Percentiles rank a stretch among this genome's conserved stretches.
These are phyloP conservation scores for Metschnikowia anglica DNA, from an alignment of 805 yeast genomes.

Conservation along the genomic window DNA sequence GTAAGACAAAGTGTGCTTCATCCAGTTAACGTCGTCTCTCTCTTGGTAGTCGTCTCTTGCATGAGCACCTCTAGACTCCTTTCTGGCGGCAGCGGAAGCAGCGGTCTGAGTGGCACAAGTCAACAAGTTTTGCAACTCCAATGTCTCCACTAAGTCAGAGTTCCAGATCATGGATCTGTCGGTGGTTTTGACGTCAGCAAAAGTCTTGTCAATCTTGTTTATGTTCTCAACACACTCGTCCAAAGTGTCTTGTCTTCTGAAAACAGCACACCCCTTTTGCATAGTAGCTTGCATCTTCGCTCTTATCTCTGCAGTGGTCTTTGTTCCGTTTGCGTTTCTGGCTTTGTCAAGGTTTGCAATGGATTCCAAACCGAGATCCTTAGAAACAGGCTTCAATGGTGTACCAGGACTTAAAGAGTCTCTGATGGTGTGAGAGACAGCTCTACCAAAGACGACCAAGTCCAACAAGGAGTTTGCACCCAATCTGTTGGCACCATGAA, in stretches of 20 bases:
- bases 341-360: constrained; percentile 85
- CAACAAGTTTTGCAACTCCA: constrained; percentile 92
- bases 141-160: constrained; percentile 92
- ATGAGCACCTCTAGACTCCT: constrained; percentile 98
- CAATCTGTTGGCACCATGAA: constrained; percentile 98
- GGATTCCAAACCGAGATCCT: constrained; percentile 85
- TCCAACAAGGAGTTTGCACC: constrained; percentile 98
- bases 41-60: constrained; percentile 97
- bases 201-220: constrained; percentile 68
- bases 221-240: constrained; percentile 88
- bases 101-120: constrained; percentile 98
- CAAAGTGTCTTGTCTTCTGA: constrained; percentile 88
- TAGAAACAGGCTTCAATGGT: constrained; percentile 79
- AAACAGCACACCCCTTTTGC: constrained; percentile 97
- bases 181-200: constrained; percentile 75
- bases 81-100: constrained; percentile 87
- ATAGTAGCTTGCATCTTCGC: constrained; percentile 89
- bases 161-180: constrained; percentile 99
- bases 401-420: constrained; percentile 84
- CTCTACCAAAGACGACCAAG: constrained; percentile 97
- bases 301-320: constrained; percentile 85
- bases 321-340: constrained; percentile 82
- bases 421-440: constrained; percentile 88
- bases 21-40: constrained; percentile 96
- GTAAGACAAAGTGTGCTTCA: constrained; percentile 96